These are phyloP conservation scores for Pichia sp. DNA, from an alignment of 1,139 yeast species.

Conservation along the genomic window DNA sequence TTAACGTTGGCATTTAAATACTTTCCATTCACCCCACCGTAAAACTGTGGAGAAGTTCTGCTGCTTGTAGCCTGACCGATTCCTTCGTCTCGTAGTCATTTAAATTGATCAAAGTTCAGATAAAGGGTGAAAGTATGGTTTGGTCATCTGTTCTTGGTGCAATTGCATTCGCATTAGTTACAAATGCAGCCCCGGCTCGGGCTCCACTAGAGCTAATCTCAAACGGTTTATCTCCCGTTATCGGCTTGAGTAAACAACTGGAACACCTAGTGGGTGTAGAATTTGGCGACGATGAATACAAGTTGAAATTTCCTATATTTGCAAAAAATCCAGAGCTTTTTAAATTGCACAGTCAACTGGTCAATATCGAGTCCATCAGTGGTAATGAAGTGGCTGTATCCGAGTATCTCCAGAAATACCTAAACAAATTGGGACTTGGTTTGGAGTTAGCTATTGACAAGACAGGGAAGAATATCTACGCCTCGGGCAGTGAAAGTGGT, in stretches of 20 bases:
- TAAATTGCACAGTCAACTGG: slow-evolving; percentile 27
- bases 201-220: neutral
- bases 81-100: no score
- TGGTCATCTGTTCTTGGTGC: neutral
- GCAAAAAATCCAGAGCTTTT: slow-evolving; percentile 22
- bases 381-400: slow-evolving; percentile 27
- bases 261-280: neutral
- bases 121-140: no score
- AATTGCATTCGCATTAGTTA: slow-evolving; percentile 4
- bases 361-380: slow-evolving; percentile 27
- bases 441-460: slow-evolving; percentile 40
- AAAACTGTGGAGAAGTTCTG: neutral
- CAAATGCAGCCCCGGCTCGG: slow-evolving; percentile 10
- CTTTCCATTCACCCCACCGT: neutral
- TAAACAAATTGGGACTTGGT: slow-evolving; percentile 19
- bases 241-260: neutral
- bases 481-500: slow-evolving; percentile 46
- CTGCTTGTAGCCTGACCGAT: no score
- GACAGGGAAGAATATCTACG: slow-evolving; percentile 52
- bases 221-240: neutral
- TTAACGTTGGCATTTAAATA: neutral
- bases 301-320: slow-evolving; percentile 8
- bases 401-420: slow-evolving; percentile 21
- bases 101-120: no score
- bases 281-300: neutral